Evolutionary conservation across 2,329 filamentous ascomycete genomes (phyloP).

Genomic region (Neonectria ditissima): DNA sequence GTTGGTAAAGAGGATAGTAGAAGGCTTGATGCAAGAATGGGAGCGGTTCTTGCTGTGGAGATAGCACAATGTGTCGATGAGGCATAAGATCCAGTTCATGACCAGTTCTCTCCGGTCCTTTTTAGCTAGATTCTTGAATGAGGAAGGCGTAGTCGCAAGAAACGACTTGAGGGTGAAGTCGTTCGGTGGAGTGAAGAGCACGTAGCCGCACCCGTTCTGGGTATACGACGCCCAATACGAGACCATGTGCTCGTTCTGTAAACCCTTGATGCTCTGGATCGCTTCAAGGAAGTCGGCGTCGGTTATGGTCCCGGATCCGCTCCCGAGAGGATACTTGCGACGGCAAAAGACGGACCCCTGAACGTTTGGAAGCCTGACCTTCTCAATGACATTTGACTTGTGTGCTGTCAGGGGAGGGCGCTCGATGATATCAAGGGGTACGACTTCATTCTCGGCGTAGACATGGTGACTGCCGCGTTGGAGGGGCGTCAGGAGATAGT

Average conservation of each 20-base stretch:
- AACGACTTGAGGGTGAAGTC: slow-evolving; percentile 77
- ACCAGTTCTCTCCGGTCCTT: slow-evolving; percentile 68
- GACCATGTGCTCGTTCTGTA: slow-evolving; percentile 77
- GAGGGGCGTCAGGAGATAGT: slow-evolving; percentile 75
- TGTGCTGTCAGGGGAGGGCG: slow-evolving; percentile 59
- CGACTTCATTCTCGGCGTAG: slow-evolving; percentile 75
- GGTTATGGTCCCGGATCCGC: slow-evolving; percentile 56
- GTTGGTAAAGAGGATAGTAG: slow-evolving; percentile 74
- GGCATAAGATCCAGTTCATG: slow-evolving; percentile 81
- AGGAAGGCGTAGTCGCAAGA: slow-evolving; percentile 71
- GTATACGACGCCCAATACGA: slow-evolving; percentile 79
- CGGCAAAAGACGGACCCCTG: slow-evolving; percentile 69
- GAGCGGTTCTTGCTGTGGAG: slow-evolving; percentile 73
- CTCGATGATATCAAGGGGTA: slow-evolving; percentile 76
- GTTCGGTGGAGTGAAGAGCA: slow-evolving; percentile 73
- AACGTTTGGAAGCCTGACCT: slow-evolving; percentile 72
- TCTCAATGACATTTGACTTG: slow-evolving; percentile 60
- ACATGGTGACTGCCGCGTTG: slow-evolving; percentile 70
- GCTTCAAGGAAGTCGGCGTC: slow-evolving; percentile 70
- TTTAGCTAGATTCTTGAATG: slow-evolving; percentile 72
- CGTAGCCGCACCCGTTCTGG: slow-evolving; percentile 71
- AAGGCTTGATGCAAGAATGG: slow-evolving; percentile 77
- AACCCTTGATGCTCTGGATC: slow-evolving; percentile 66
- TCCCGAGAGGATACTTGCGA: slow-evolving; percentile 66
- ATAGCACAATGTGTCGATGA: slow-evolving; percentile 75